Evolutionary conservation across 768 basidiomycete genomes (phyloP).

Genomic region (Rhodotorula toruloides): DNA sequence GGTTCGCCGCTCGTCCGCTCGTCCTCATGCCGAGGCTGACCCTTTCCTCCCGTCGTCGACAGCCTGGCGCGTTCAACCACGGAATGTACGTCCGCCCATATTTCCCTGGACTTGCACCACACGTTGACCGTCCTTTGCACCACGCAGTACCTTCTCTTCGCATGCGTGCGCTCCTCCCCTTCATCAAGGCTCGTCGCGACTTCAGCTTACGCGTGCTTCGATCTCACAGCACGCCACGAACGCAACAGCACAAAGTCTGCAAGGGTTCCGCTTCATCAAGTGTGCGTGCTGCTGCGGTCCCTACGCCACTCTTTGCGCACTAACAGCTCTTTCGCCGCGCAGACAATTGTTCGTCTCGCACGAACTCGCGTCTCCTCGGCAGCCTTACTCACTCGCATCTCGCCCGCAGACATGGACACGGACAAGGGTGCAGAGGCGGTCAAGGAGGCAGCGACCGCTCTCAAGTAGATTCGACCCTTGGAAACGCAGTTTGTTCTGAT

Average conservation of each 20-base stretch:
- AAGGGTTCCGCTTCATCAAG: slow-evolving; percentile 66
- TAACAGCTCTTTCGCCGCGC: no score
- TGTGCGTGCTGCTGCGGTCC: slow-evolving; percentile 22
- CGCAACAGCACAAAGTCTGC: slow-evolving; percentile 72
- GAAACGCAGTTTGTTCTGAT: no score
- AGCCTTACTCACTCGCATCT: neutral
- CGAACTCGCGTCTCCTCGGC: no score
- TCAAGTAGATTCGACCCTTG: neutral
- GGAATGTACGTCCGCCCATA: slow-evolving; percentile 61
- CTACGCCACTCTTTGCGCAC: no score
- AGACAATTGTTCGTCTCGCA: slow-evolving; percentile 36
- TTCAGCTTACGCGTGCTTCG: neutral
- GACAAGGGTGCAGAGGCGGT: slow-evolving; percentile 15
- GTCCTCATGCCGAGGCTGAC: neutral
- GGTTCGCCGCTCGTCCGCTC: slow-evolving; percentile 54
- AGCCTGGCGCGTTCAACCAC: slow-evolving; percentile 94
- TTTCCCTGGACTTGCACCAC: slow-evolving; percentile 2
- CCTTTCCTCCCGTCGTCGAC: neutral
- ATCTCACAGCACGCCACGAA: slow-evolving; percentile 67
- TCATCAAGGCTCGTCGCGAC: neutral
- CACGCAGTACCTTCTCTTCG: slow-evolving; percentile 82
- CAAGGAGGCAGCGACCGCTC: slow-evolving; percentile 25
- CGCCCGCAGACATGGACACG: slow-evolving; percentile 17
- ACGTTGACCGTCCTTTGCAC: slow-evolving; percentile 57
- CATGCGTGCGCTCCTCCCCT: slow-evolving; percentile 51